These are phyloP conservation scores for Lumnitzera racemosa DNA, from an alignment of 345 rosid genomes.

Conservation along the genomic window DNA sequence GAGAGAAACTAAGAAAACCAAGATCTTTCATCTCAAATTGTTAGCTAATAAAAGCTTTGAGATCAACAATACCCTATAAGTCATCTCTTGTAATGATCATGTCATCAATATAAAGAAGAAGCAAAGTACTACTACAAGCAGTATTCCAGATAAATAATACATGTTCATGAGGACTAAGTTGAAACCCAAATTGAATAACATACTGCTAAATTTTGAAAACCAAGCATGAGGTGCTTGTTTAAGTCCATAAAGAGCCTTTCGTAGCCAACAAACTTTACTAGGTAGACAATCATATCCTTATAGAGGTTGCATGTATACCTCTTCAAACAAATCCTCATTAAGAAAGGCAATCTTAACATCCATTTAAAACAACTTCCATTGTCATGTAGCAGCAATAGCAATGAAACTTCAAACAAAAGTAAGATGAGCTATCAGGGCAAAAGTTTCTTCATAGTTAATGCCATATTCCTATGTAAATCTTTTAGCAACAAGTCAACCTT, in stretches of 20 bases:
- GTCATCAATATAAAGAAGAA: slow-evolving; percentile 11
- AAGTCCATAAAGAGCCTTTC: neutral
- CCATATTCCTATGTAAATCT: neutral
- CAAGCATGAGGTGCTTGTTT: slow-evolving; percentile 5
- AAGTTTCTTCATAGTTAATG: slow-evolving; percentile 8
- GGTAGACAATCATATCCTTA: neutral
- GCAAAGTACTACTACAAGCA: neutral
- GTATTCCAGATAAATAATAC: neutral
- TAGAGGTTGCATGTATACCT: neutral
- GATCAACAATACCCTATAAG: neutral
- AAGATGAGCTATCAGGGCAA: neutral
- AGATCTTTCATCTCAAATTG: slow-evolving; percentile 10
- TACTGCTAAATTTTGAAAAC: slow-evolving; percentile 3
- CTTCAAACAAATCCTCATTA: neutral
- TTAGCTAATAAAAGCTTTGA: neutral
- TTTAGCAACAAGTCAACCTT: neutral
- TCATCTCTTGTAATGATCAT: neutral
- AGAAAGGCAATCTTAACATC: slow-evolving; percentile 7
- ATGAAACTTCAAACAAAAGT: neutral
- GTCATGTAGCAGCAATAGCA: neutral
- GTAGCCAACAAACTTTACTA: neutral
- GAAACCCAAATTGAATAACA: neutral
- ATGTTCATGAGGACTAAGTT: neutral
- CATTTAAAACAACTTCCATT: slow-evolving; percentile 2
- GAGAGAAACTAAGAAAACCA: neutral